A percentile compares a stretch with the other conserved stretches of the same genome.
These are phyloP conservation scores for Raddia distichophylla DNA, from an alignment of 176 grass and related monocot species.

Conservation along the genomic window DNA sequence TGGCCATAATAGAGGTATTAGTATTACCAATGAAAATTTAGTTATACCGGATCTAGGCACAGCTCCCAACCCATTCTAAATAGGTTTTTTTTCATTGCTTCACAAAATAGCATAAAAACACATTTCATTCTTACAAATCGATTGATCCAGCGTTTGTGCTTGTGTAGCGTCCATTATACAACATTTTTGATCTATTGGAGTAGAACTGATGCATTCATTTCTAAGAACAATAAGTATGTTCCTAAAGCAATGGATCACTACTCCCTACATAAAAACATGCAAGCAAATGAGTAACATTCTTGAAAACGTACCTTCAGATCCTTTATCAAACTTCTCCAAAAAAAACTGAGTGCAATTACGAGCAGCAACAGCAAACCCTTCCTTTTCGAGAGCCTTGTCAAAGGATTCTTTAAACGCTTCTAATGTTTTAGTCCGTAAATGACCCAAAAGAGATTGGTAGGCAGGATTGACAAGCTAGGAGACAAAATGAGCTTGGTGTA, in stretches of 20 bases:
- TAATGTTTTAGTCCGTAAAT: conserved; percentile 74
- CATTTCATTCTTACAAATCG: no score
- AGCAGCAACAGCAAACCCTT: conserved; percentile 77
- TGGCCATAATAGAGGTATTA: no score
- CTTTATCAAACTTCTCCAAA: conserved; percentile 85
- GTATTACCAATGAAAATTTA: no score
- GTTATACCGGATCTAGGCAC: neutral
- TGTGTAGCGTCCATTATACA: no score
- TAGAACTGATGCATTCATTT: no score
- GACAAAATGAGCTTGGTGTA: conserved; percentile 8
- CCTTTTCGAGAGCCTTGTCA: conserved; percentile 74
- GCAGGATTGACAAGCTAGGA: conserved; percentile 87
- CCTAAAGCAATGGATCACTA: conserved; percentile 17
- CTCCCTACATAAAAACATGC: neutral
- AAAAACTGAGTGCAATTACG: conserved; percentile 56
- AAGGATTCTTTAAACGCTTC: conserved; percentile 84
- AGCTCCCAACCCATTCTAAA: neutral
- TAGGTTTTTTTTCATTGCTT: conserved; percentile 1
- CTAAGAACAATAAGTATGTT: neutral
- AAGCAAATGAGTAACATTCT: conserved; percentile 23
- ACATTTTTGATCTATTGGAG: no score
- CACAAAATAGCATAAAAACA: conserved; percentile 4
- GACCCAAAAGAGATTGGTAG: conserved; percentile 84
- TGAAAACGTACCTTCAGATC: conserved; percentile 78
- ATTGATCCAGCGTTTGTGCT: no score